These are phyloP conservation scores for Umbelopsis isabellina DNA, from an alignment of 192 early-diverging fungal genomes.

Conservation along the genomic window DNA sequence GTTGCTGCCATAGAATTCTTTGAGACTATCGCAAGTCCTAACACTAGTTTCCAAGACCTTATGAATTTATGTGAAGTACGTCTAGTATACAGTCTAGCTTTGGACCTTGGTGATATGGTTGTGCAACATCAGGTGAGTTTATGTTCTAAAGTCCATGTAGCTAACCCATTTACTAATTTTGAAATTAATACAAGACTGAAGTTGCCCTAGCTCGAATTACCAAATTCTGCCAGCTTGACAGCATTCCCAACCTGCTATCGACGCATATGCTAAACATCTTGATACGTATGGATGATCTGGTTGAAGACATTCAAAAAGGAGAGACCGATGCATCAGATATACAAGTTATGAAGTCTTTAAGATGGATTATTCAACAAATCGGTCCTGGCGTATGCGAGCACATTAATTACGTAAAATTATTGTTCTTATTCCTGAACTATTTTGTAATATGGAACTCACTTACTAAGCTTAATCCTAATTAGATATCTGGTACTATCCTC, in stretches of 20 bases:
- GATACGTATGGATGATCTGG: slow-evolving; percentile 2
- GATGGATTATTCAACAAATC: background rate
- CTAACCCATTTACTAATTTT: background rate
- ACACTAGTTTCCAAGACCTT: background rate
- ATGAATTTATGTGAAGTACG: slow-evolving; percentile 19
- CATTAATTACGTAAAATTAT: background rate
- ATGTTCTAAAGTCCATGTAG: too few species aligned
- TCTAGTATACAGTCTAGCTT: background rate
- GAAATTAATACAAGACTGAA: background rate
- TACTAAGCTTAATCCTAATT: background rate
- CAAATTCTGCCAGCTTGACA: background rate
- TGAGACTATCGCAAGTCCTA: background rate
- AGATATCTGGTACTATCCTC: slow-evolving; percentile 3
- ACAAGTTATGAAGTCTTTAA: background rate
- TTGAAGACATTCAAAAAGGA: slow-evolving; percentile 2
- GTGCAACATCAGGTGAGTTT: background rate
- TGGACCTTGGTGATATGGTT: background rate
- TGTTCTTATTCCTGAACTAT: too few species aligned
- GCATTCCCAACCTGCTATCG: background rate
- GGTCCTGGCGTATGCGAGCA: background rate
- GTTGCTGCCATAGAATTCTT: background rate
- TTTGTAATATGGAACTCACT: background rate
- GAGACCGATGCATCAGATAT: background rate
- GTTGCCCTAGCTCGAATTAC: background rate
- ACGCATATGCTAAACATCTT: slow-evolving; percentile 14